Evolutionary conservation across 106 monocot species (phyloP).

Genomic region (Hemerocallis citrina): DNA sequence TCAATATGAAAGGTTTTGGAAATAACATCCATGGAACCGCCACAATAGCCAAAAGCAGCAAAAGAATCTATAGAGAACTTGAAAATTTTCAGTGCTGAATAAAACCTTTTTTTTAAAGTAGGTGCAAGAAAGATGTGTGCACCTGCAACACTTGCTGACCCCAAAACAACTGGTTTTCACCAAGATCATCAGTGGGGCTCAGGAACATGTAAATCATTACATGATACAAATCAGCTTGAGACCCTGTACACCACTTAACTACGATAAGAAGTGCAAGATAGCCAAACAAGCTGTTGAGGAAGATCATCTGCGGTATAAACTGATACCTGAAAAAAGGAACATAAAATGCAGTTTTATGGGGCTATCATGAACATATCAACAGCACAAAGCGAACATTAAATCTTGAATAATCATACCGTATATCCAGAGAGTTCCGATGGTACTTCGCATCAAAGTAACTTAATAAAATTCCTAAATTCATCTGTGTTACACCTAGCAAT

Average conservation of each 20-base stretch:
- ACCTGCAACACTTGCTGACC: slow-evolving; percentile 73
- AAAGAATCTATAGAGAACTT: slow-evolving; percentile 61
- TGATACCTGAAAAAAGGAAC: slow-evolving; percentile 49
- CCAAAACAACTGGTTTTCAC: slow-evolving; percentile 79
- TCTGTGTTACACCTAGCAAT: slow-evolving; percentile 79
- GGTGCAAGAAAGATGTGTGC: neutral
- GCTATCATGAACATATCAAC: neutral
- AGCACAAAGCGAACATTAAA: slow-evolving; percentile 2
- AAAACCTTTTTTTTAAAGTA: neutral
- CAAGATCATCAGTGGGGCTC: slow-evolving; percentile 64
- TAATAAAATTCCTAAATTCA: slow-evolving; percentile 89
- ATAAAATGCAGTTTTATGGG: slow-evolving; percentile 2
- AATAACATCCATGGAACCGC: slow-evolving; percentile 99
- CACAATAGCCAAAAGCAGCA: slow-evolving; percentile 75
- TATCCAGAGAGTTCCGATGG: slow-evolving; percentile 68
- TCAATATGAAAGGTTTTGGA: slow-evolving; percentile 94
- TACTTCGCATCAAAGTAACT: slow-evolving; percentile 98
- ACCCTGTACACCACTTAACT: slow-evolving; percentile 80
- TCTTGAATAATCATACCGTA: slow-evolving; percentile 35
- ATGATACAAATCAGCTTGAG: slow-evolving; percentile 83
- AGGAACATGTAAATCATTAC: slow-evolving; percentile 91
- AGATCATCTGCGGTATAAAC: slow-evolving; percentile 79
- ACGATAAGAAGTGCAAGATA: slow-evolving; percentile 71
- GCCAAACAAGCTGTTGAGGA: slow-evolving; percentile 79
- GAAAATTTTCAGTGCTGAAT: slow-evolving; percentile 1